phyloP scores from a whole-genome alignment of 73 alveolate genomes.

The Paraurostyla sp. region DNA sequence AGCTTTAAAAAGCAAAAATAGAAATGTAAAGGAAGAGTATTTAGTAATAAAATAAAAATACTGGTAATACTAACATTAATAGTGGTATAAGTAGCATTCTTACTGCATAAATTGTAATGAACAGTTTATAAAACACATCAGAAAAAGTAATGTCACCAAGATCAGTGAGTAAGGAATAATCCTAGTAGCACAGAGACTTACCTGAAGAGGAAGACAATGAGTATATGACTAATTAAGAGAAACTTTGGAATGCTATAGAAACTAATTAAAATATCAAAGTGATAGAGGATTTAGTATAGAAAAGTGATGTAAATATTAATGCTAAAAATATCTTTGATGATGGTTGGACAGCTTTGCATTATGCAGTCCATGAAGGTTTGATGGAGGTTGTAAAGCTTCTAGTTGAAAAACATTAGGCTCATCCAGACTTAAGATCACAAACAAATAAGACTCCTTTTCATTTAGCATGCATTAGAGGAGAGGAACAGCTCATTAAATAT shows the following conservation, averaged over 20 bases:
- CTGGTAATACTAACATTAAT: neutral
- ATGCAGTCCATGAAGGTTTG: slow-evolving; percentile 21
- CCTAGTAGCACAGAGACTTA: neutral
- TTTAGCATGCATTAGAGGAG: slow-evolving; percentile 39
- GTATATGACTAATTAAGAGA: slow-evolving; percentile 30
- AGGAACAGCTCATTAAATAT: neutral
- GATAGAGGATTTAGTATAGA: neutral
- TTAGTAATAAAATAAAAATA: neutral
- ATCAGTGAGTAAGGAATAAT: too few relatives aligned
- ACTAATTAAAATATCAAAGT: neutral
- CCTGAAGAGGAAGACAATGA: slow-evolving; percentile 30
- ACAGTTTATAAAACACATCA: neutral
- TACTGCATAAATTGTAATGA: slow-evolving; percentile 3
- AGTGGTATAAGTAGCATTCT: neutral
- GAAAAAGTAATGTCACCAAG: too few relatives aligned
- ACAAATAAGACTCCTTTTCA: slow-evolving; percentile 42
- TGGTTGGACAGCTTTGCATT: slow-evolving; percentile 54
- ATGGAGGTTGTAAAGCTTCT: neutral
- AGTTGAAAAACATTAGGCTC: neutral
- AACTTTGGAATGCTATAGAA: slow-evolving; percentile 35
- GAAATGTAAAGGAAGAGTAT: slow-evolving; percentile 17
- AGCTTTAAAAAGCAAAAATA: slow-evolving; percentile 5
- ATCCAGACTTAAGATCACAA: slow-evolving; percentile 8
- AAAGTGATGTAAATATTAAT: slow-evolving; percentile 24
- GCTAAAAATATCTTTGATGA: slow-evolving; percentile 39